phyloP scores from a whole-genome alignment of 1,139 yeast species.

The Geotrichum australiense region DNA sequence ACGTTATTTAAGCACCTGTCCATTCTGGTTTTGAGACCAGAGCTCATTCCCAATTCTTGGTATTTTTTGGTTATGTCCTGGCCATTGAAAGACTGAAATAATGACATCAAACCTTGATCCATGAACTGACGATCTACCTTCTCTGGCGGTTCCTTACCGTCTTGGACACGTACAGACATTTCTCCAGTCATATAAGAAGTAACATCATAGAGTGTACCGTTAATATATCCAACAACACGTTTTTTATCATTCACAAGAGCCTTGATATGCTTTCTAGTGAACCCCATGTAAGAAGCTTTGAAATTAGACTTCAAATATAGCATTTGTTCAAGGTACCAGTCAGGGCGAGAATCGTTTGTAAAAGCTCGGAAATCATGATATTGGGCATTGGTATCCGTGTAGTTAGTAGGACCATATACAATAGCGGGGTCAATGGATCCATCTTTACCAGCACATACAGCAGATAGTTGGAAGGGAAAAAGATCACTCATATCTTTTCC shows the following conservation, averaged over 20 bases:
- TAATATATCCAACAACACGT: constrained; percentile 30
- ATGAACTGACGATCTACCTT: constrained; percentile 31
- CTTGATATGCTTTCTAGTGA: constrained; percentile 31
- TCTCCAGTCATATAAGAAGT: constrained; percentile 36
- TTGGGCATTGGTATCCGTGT: constrained; percentile 35
- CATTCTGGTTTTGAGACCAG: constrained; percentile 26
- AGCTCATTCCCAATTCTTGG: constrained; percentile 26
- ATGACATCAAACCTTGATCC: constrained; percentile 27
- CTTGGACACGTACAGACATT: constrained; percentile 31
- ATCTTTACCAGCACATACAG: constrained; percentile 34
- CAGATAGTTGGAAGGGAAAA: constrained; percentile 38
- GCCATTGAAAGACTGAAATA: constrained; percentile 34
- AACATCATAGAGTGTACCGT: constrained; percentile 37
- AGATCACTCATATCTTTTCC: constrained; percentile 34
- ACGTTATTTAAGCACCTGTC: constrained; percentile 35
- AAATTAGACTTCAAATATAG: constrained; percentile 32
- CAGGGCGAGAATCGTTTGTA: constrained; percentile 38
- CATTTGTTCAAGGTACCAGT: constrained; percentile 39
- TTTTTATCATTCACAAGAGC: constrained; percentile 26
- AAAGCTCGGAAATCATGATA: constrained; percentile 39
- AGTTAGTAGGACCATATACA: constrained; percentile 36
- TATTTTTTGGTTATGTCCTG: constrained; percentile 33
- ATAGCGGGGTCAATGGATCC: constrained; percentile 32
- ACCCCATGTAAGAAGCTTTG: constrained; percentile 36
- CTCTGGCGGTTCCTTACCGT: constrained; percentile 25